These are phyloP conservation scores for Mycena belliarum DNA, from an alignment of 768 basidiomycete species.

Conservation along the genomic window DNA sequence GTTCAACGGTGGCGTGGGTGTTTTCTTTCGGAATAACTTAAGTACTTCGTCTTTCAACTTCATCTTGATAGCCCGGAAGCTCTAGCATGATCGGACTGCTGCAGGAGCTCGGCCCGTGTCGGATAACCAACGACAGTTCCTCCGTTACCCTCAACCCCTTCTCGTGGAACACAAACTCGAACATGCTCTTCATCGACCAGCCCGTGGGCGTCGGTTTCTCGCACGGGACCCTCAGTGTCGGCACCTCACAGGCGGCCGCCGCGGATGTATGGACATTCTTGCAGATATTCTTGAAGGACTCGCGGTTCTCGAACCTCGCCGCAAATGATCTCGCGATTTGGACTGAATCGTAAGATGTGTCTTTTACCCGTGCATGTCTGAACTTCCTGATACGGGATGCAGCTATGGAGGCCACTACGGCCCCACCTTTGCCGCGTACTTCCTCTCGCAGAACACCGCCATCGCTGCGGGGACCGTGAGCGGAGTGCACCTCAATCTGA, in stretches of 20 bases:
- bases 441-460: constrained; percentile 59
- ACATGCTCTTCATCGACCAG: constrained; percentile 65
- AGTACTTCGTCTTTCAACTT: background rate
- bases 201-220: constrained; percentile 69
- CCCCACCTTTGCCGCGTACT: constrained; percentile 65
- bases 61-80: constrained; percentile 45
- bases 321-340: constrained; percentile 56
- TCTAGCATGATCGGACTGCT: constrained; percentile 67
- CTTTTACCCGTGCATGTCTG: background rate
- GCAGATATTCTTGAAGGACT: constrained; percentile 61
- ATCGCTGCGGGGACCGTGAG: constrained; percentile 47
- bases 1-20: constrained; percentile 63
- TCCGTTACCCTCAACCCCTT: constrained; percentile 51
- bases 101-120: constrained; percentile 78
- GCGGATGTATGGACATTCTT: constrained; percentile 62
- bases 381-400: background rate
- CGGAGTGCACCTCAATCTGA: constrained; percentile 56
- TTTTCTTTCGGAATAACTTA: background rate
- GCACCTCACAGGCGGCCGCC: constrained; percentile 55
- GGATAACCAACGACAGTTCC: constrained; percentile 55
- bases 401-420: constrained; percentile 77
- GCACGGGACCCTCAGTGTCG: constrained; percentile 50
- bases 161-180: constrained; percentile 60
- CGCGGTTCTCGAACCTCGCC: constrained; percentile 50
- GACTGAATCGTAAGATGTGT: constrained; percentile 63